Evolutionary conservation across 768 basidiomycete species (phyloP), one percentile per base, ranked within the genome.

Genomic region (Boletus edulis): DNA sequence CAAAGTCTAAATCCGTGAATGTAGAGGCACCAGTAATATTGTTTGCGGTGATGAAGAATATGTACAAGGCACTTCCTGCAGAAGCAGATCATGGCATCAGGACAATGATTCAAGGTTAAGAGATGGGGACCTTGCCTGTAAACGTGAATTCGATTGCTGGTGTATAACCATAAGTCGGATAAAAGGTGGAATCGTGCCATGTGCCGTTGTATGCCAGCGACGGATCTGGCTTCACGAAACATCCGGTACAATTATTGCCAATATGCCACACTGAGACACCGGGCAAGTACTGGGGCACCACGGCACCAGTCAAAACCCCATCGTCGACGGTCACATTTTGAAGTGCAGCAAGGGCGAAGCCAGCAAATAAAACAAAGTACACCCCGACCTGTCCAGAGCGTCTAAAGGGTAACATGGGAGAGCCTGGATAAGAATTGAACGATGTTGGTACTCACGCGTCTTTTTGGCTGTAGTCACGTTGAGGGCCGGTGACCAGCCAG

Each of bases 261-360:
- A 22, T 1, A 3, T 49, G 49, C 63, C 63, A 65, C 1, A 1
- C 3, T 1, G 50, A 46, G 10, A 18, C 63, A 64, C 10, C 4
- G 34, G 63, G 63, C 3, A 57, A 32, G 39, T 62, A 65, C 3
- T 43, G 47, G 0, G 2, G 51, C 13, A 55, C 37, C 11, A 50
- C 40, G 4, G 45, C 2, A 9, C 63, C 60, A 10, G n/a, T 50
- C 18, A 41, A 17, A 10, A 39, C 52, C 0, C 60, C 54, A 27
- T 65, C 60, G 15, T 63, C 61, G 27, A 62, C 20, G 13, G 61
- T 62, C 18, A 60, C 46, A 12, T 60, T 62, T 35, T 55, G 55
- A 20, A 57, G 38, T 2, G 39, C 38, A 10, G 63, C 57, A 11
- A 53, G 37, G 14, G 48, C 24, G 5, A 43, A 24, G 20, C 22